Conservation (phyloP, 2,329 filamentous ascomycete species). For the Colletotrichum orbiculare region DNA sequence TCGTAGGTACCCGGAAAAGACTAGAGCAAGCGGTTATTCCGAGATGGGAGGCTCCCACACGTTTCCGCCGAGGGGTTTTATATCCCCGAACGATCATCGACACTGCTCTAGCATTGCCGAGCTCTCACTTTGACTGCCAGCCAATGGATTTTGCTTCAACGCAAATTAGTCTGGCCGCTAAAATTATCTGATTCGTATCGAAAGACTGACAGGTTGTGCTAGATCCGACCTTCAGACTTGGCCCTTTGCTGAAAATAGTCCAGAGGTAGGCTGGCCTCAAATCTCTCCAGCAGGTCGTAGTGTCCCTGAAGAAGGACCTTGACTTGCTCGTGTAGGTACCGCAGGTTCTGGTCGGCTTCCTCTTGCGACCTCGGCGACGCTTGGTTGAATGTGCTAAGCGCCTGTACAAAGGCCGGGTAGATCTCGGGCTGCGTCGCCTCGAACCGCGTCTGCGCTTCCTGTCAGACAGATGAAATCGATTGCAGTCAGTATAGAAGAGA, state of each 20-base stretch:
- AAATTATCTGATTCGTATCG: no score
- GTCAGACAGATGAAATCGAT: not conserved
- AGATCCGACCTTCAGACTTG: not conserved
- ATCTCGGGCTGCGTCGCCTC: slow-evolving; percentile 23
- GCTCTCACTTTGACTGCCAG: no score
- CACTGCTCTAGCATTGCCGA: no score
- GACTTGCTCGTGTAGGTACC: slow-evolving; percentile 15
- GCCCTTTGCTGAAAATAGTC: slow-evolving; percentile 21
- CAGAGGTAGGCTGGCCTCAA: slow-evolving; percentile 20
- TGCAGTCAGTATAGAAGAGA: no score
- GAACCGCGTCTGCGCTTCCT: slow-evolving; percentile 17
- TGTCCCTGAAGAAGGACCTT: slow-evolving; percentile 16
- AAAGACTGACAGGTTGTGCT: not conserved
- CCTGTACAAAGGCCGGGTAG: slow-evolving; percentile 24
- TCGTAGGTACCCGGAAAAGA: no score
- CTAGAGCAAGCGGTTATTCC: no score
- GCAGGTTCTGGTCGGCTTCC: slow-evolving; percentile 3
- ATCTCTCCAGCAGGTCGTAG: slow-evolving; percentile 26
- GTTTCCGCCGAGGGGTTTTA: no score
- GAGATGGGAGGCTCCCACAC: no score
- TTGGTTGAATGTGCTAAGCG: slow-evolving; percentile 19
- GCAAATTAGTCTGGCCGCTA: no score
- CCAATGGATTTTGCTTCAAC: no score
- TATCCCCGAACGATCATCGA: no score
- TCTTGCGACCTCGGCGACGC: not conserved